Evolutionary conservation across 257 asterid genomes (phyloP), one percentile per base, ranked within the genome.

Genomic region (Solanum chmielewskii): DNA sequence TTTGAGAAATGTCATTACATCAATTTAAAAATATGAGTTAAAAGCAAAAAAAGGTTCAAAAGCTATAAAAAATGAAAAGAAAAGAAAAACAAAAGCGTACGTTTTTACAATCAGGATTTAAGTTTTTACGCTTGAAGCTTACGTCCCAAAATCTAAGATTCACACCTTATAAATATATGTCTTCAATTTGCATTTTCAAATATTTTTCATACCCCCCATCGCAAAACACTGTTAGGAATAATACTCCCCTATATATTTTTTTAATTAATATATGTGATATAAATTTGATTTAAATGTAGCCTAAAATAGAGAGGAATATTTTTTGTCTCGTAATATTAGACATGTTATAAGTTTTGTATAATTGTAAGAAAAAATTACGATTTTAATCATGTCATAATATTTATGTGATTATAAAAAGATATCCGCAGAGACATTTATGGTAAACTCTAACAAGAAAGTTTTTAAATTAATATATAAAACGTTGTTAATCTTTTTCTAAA

Each of bases 311-410:
- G 3, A 1, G 11, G 25, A 23, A 2, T 11, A 4, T 62, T 62
- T 56, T 62, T 64, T 25, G 11, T n/a, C 18, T 64, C 13, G 0
- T 1, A 0, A 64, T n/a, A 11, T n/a, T n/a, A 11, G 29, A 64
- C 5, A 64, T 25, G 9, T 64, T 2, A 5, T 25, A n/a, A 56
- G 0, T 2, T n/a, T n/a, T n/a, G 2, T 64, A 12, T 25, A 11
- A 1, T n/a, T n/a, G 0, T 11, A 64, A 64, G 3, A 23, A 64
- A 64, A 2, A 64, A 1, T 11, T n/a, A 4, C 0, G 0, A 1
- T 3, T 13, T n/a, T 64, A n/a, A 1, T 2, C 11, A n/a, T 64
- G 16, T n/a, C 2, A 27, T 68, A 29, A 68, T 1, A 68, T 49
- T 9, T 68, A 27, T 1, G 20, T 29, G 15, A 29, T 12, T 29